Conservation (phyloP, 345 rosid genomes). For the Eucalyptus tenuipes region DNA sequence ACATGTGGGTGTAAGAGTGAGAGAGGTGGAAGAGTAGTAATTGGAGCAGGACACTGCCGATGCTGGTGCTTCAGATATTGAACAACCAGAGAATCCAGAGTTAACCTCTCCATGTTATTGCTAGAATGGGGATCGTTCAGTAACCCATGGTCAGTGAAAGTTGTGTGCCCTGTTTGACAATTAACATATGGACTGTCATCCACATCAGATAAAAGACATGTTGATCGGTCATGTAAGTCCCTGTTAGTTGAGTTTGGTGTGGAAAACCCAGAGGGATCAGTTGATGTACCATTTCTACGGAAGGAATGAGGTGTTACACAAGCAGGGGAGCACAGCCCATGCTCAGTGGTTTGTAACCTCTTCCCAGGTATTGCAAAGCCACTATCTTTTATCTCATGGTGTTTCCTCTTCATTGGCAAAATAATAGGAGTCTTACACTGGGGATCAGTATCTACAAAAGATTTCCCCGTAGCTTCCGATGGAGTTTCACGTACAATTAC, state of each 20-base stretch:
- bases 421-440: constrained; percentile 57
- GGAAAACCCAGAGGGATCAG: constrained; percentile 39
- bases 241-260: constrained; percentile 38
- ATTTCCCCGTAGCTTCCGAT: constrained; percentile 23
- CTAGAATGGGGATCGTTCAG: constrained; percentile 44
- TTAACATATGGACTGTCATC: constrained; percentile 45
- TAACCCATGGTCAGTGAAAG: constrained; percentile 35
- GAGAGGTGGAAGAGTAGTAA: constrained; percentile 95
- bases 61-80: constrained; percentile 97
- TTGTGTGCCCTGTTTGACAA: constrained; percentile 26
- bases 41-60: constrained; percentile 98
- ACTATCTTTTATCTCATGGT: constrained; percentile 56
- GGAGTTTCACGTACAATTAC: constrained; percentile 22
- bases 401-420: constrained; percentile 70
- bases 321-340: constrained; percentile 53
- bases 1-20: constrained; percentile 89
- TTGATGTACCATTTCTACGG: constrained; percentile 25
- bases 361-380: constrained; percentile 44
- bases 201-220: constrained; percentile 19
- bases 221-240: constrained; percentile 28
- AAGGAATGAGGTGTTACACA: constrained; percentile 38
- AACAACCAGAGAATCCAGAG: constrained; percentile 79
- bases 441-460: constrained; percentile 33
- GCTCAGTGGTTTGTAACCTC: constrained; percentile 57
- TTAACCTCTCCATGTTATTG: constrained; percentile 53